Base-by-base conservation (phyloP, 306 rosid genomes). In the Cotoneaster glaucophyllus region DNA sequence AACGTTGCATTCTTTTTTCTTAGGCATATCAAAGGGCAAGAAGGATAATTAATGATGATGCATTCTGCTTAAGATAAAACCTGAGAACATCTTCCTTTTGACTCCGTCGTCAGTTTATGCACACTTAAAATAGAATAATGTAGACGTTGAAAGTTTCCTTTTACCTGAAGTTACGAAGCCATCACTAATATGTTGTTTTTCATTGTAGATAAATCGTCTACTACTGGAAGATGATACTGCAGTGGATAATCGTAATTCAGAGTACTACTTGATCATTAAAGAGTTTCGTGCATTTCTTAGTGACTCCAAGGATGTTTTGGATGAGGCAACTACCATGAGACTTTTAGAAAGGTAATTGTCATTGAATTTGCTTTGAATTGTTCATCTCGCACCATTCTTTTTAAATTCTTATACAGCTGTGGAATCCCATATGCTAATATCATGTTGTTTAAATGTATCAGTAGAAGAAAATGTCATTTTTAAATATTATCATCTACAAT, bases 271-370 rank as follows among this genome's bases (percentile, higher is more conserved):
- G 71, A 79, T 89, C 82, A 95, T 89, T 65, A 80, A 29, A 77
- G 98, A 95, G 85, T 92, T 95, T 54, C 87, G 97, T 81, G 97
- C 97, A 78, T 95, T 95, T 85, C 97, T 95, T 34, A 86, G 98
- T 80, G 98, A 95, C 84, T 82, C 86, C 85, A 92, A 95, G 86
- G 97, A 90, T 82, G 97, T 86, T 45, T 85, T 95, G 91, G 98
- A 95, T 81, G 97, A 92, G 86, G 80, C 93, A 79, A 95, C 97
- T 74, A 92, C 98, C 28, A 95, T 92, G 97, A 92, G 83, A 82
- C 96, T 95, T 75, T 75, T 95, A 78, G 96, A 95, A 78, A 92
- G 98, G 98, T 88, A 81, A 74, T 70, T 64, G 21, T 74, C 63
- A 82, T 64, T 61, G 56, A 69, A 65, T 64, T 76, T 74, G 68